Base-by-base conservation (phyloP, 805 yeast genomes). In the Saturnispora ahearnii region DNA sequence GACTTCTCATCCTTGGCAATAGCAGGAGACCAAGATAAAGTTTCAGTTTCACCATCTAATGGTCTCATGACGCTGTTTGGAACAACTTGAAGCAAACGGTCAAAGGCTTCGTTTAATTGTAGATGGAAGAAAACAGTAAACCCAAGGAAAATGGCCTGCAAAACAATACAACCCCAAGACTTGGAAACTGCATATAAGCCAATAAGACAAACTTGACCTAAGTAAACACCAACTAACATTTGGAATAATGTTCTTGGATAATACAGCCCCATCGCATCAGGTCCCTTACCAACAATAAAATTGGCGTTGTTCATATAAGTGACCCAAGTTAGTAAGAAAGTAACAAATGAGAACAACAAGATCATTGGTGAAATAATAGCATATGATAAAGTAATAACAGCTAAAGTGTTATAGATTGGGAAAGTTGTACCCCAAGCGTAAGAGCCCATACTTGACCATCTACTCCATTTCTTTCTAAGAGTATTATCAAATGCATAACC, bases 161-260 rank as follows among this genome's bases (percentile, higher is more conserved):
- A 67, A 3, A 82, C 86, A 55, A 89, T 74, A 34, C 96, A 95
- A 42, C 96, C 98, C 96, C 96, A 91, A 40, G 95, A 84, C 72
- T 87, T 87, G 53, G 95, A 89, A 50, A 91, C 95, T 15, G 79
- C 86, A 63, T 88, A 90, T 50, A 93, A 66, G 49, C 96, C 97
- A 48, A 93, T 63, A 55, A 93, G 59, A 71, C 96, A 87, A 22
- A 89, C 68, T 67, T 91, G 90, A 37, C 96, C 96, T 42, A 91
- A 64, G 64, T 91, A 91, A 41, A 93, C 65, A 51, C 99, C 99
- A 36, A 82, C 82, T 63, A 91, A 75, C 0, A 95, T 83, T 69
- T 91, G 97, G 71, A 81, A 85, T 47, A 91, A 66, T 2, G 97
- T 96, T 54, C 87, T 78, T 53, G 96, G 93, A 63, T 89, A 93